phyloP scores from a whole-genome alignment of 805 yeast species.

The Ogataea salicorniae region DNA sequence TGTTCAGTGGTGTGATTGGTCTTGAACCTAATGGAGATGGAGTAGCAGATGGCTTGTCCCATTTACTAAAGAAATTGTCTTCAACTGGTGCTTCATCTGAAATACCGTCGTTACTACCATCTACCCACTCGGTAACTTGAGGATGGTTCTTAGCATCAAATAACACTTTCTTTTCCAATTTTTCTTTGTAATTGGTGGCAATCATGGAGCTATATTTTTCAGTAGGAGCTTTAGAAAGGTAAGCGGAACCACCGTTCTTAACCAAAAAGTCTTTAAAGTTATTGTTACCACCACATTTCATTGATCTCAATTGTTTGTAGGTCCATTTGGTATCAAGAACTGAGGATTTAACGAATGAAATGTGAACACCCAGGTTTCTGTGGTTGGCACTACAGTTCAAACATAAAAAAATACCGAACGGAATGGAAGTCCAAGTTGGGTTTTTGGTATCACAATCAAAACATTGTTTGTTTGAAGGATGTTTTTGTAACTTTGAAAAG shows the following conservation, averaged over 20 bases:
- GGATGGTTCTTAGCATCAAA: conserved; percentile 70
- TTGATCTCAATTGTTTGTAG: conserved; percentile 79
- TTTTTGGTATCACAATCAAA: conserved; percentile 92
- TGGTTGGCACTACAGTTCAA: conserved; percentile 94
- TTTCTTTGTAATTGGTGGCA: conserved; percentile 78
- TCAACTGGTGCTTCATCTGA: conserved; percentile 58
- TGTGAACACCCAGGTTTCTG: conserved; percentile 93
- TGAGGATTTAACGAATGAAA: conserved; percentile 89
- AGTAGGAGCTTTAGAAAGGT: conserved; percentile 59
- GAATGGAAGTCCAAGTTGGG: conserved; percentile 98
- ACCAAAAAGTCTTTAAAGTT: conserved; percentile 76
- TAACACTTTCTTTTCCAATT: conserved; percentile 61
- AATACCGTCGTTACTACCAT: conserved; percentile 31
- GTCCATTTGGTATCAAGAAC: conserved; percentile 89
- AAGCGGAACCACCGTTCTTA: conserved; percentile 81
- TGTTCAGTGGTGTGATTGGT: conserved; percentile 37
- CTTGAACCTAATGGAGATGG: conserved; percentile 44
- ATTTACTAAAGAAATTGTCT: conserved; percentile 87
- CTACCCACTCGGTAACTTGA: conserved; percentile 64
- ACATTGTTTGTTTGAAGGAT: conserved; percentile 73
- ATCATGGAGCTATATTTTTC: conserved; percentile 76
- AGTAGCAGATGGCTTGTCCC: conserved; percentile 73
- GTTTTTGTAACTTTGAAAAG: conserved; percentile 57
- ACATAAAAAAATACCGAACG: conserved; percentile 90
- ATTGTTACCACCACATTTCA: conserved; percentile 92